Percentiles rank a stretch among this genome's conserved stretches.
These are phyloP conservation scores for Lepidium sativum DNA, from an alignment of 345 rosid species.

Conservation along the genomic window DNA sequence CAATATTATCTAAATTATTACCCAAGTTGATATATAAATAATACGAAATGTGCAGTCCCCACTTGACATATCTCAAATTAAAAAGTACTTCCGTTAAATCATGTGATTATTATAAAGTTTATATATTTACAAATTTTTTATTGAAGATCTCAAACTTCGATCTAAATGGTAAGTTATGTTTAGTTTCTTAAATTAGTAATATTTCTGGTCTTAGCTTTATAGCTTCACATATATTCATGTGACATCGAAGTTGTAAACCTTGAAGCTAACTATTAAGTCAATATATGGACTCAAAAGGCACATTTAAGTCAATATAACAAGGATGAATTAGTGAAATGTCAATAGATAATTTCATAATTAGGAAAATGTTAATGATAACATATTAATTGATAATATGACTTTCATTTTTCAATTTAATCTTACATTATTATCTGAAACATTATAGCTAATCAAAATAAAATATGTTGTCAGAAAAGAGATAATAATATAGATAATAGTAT, in stretches of 20 bases:
- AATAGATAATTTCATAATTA: no score
- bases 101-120: neutral
- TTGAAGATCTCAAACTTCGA: slow-evolving; percentile 4
- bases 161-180: neutral
- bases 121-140: neutral
- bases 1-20: neutral
- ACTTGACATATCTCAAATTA: neutral
- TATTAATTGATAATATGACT: no score
- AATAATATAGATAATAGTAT: no score
- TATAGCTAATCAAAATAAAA: no score
- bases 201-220: neutral
- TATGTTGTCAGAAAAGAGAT: no score
- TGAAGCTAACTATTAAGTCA: neutral
- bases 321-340: no score
- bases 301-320: neutral
- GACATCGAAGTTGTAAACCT: neutral
- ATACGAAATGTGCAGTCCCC: neutral
- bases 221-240: neutral
- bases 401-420: no score
- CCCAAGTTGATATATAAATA: neutral
- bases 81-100: neutral
- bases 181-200: neutral
- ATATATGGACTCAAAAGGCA: neutral
- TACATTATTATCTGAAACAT: no score
- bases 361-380: no score